Evolutionary conservation across 495 filamentous ascomycete species (phyloP).

Genomic region (Penicillium cosmopolitanum): DNA sequence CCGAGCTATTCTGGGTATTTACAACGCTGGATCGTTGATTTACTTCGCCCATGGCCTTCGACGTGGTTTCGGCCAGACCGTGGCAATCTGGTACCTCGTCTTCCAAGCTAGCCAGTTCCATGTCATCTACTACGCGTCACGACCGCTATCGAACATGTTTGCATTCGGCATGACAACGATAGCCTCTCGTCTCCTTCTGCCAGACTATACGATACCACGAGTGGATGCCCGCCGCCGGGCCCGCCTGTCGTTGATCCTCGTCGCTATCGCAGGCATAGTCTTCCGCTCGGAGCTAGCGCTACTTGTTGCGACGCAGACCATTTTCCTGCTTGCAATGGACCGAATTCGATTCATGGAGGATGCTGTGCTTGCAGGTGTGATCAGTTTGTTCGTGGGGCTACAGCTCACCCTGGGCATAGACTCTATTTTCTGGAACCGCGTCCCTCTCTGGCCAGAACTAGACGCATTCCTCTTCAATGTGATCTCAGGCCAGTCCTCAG

Average conservation of each 20-base stretch:
- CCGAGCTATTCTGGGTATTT: conserved; percentile 75
- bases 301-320: conserved; percentile 59
- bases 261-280: conserved; percentile 81
- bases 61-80: conserved; percentile 67
- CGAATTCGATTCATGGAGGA: conserved; percentile 57
- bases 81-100: conserved; percentile 80
- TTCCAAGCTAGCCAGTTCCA: conserved; percentile 91
- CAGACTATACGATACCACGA: conserved; percentile 43
- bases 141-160: conserved; percentile 95
- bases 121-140: conserved; percentile 88
- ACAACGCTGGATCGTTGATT: conserved; percentile 71
- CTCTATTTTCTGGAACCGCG: conserved; percentile 86
- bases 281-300: conserved; percentile 92
- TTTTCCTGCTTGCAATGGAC: conserved; percentile 56
- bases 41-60: conserved; percentile 65
- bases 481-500: conserved; percentile 65
- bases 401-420: conserved; percentile 72
- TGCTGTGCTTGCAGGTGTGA: conserved; percentile 69
- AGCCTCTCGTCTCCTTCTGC: conserved; percentile 72
- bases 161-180: conserved; percentile 81
- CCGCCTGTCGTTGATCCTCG: conserved; percentile 63
- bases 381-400: conserved; percentile 65
- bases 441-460: conserved; percentile 87
- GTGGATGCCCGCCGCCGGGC: conserved; percentile 6
- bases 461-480: conserved; percentile 92